These are phyloP conservation scores for Adansonia madagascariensis DNA, from an alignment of 441 rosid species.

Conservation along the genomic window DNA sequence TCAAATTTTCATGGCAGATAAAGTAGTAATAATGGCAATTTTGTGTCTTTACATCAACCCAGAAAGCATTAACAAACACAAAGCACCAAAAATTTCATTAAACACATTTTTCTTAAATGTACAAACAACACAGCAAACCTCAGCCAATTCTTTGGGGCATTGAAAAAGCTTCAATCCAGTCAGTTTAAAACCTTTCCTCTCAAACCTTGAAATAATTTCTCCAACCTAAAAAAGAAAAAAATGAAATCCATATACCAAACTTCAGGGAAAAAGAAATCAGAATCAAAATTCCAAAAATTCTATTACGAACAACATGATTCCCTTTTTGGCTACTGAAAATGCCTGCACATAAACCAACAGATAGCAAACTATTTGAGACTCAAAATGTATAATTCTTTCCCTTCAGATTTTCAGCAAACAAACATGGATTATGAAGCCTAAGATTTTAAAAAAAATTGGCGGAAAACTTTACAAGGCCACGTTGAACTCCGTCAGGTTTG, in stretches of 20 bases:
- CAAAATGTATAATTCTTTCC: neutral
- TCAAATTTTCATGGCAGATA: neutral
- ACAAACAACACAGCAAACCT: constrained; percentile 49
- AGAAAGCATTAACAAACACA: constrained; percentile 1
- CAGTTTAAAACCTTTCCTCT: constrained; percentile 89
- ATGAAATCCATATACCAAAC: neutral
- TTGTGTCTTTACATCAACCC: neutral
- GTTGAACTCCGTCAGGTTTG: constrained; percentile 91
- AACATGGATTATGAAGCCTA: neutral
- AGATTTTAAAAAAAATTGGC: constrained; percentile 13
- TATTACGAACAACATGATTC: neutral
- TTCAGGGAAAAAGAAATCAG: neutral
- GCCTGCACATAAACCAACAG: constrained; percentile 11
- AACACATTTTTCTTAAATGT: neutral
- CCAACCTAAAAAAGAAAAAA: constrained; percentile 60
- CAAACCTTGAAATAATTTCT: constrained; percentile 90
- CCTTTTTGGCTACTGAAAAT: constrained; percentile 1
- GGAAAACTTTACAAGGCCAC: constrained; percentile 76
- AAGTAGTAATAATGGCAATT: neutral
- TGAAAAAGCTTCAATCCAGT: constrained; percentile 83
- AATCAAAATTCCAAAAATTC: neutral
- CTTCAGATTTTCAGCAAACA: neutral
- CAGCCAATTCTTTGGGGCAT: constrained; percentile 83
- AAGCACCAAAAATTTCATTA: neutral
- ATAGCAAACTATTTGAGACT: constrained; percentile 6